Percentiles rank a stretch among this genome's conserved stretches.
These are phyloP conservation scores for Aspergillus asperescens DNA, from an alignment of 495 filamentous ascomycete species.

Conservation along the genomic window DNA sequence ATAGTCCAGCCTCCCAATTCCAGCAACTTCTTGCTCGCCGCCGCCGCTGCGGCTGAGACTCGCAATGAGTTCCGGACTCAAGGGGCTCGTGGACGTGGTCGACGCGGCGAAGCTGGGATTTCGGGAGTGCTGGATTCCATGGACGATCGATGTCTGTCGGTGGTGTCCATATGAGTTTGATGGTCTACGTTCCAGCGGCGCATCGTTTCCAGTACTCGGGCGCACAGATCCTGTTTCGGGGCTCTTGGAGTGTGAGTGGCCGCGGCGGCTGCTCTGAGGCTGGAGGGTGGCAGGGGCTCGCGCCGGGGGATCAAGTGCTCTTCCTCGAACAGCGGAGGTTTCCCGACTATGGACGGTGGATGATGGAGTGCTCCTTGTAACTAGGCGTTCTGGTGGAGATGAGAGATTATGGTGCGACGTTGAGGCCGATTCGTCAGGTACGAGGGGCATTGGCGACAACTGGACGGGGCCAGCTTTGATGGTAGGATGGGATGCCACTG, in stretches of 20 bases:
- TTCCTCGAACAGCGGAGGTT: slow-evolving; percentile 40
- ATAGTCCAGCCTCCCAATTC: slow-evolving; percentile 28
- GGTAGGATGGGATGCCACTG: slow-evolving; percentile 40
- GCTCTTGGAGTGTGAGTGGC: slow-evolving; percentile 53
- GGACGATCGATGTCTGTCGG: slow-evolving; percentile 89
- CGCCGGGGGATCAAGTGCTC: slow-evolving; percentile 37
- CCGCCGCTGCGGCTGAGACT: slow-evolving; percentile 48
- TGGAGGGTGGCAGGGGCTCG: slow-evolving; percentile 39
- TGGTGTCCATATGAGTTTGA: slow-evolving; percentile 80
- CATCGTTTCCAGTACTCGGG: slow-evolving; percentile 44
- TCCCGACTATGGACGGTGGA: slow-evolving; percentile 48
- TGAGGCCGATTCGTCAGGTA: slow-evolving; percentile 38
- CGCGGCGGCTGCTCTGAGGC: slow-evolving; percentile 38
- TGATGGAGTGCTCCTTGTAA: slow-evolving; percentile 44
- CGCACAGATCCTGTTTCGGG: slow-evolving; percentile 41
- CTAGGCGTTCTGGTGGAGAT: slow-evolving; percentile 39
- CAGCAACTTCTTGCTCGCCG: slow-evolving; percentile 22
- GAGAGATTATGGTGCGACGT: slow-evolving; percentile 40
- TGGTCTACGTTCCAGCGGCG: slow-evolving; percentile 60
- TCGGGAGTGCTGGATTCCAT: slow-evolving; percentile 89
- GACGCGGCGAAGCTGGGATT: slow-evolving; percentile 67
- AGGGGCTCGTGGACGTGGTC: slow-evolving; percentile 64
- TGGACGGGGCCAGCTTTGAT: slow-evolving; percentile 41
- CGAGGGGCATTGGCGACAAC: slow-evolving; percentile 41
- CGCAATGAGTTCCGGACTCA: slow-evolving; percentile 78